Percentiles rank a stretch among this genome's conserved stretches.
These are phyloP conservation scores for Rhizoctonia solani DNA, from an alignment of 1,284 basidiomycete genomes.

Conservation along the genomic window DNA sequence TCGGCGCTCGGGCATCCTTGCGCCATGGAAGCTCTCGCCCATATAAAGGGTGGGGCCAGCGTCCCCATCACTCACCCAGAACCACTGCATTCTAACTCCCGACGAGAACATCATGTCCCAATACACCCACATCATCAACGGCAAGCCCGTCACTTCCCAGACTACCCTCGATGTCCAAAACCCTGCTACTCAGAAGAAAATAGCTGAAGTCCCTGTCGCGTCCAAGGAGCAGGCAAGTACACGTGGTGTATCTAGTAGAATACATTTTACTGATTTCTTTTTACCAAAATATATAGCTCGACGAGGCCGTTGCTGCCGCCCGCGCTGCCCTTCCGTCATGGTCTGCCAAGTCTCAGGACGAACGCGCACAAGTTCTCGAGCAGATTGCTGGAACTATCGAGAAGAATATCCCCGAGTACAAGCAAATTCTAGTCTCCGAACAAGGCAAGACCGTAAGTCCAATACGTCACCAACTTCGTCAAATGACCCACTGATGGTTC, in stretches of 20 bases:
- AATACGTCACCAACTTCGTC: not conserved
- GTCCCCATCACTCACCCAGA: not conserved
- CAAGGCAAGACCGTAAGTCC: conserved; percentile 13
- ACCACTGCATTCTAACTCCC: not conserved
- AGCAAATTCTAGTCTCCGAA: conserved; percentile 1
- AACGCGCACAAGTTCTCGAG: conserved; percentile 2
- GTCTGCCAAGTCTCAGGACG: conserved; percentile 13
- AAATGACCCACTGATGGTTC: not conserved
- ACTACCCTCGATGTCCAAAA: conserved; percentile 16
- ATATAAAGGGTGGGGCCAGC: not conserved
- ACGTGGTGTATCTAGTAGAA: not conserved
- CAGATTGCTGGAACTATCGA: conserved; percentile 3
- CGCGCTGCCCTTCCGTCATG: conserved; percentile 22
- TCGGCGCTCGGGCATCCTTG: too few relatives aligned
- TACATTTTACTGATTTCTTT: not conserved
- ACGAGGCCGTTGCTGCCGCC: conserved; percentile 22
- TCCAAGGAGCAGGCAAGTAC: conserved; percentile 15
- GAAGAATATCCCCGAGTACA: conserved; percentile 14
- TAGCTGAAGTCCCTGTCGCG: conserved; percentile 20
- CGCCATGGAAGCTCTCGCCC: too few relatives aligned
- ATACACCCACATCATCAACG: conserved; percentile 32
- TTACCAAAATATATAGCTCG: not conserved
- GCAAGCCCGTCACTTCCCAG: not conserved
- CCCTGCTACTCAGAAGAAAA: conserved; percentile 21
- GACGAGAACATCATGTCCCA: conserved; percentile 15